phyloP scores from a whole-genome alignment of 139 green algal species.

The Dunaliella sp. region DNA sequence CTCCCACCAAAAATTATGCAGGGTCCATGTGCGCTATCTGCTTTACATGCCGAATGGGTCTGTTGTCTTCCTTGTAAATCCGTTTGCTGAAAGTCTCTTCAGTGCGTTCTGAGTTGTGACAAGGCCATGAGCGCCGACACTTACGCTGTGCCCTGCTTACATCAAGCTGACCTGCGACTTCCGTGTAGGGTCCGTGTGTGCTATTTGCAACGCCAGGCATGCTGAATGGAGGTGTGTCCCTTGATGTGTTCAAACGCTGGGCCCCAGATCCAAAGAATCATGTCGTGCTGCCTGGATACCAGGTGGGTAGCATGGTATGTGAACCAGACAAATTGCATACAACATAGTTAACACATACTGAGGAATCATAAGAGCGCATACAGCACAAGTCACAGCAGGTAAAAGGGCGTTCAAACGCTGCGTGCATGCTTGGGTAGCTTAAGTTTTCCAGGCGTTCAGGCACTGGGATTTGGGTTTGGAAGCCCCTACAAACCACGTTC shows the following conservation, averaged over 20 bases:
- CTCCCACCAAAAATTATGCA: no score
- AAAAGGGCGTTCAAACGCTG: background rate
- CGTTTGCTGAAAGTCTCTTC: no score
- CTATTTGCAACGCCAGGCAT: constrained; percentile 80
- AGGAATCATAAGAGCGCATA: no score
- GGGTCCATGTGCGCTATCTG: no score
- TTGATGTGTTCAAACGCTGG: constrained; percentile 74
- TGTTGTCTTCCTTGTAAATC: no score
- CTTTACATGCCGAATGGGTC: no score
- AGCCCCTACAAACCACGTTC: no score
- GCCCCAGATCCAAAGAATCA: constrained; percentile 55
- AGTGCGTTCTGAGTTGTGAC: no score
- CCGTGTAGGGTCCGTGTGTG: constrained; percentile 52
- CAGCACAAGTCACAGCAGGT: background rate
- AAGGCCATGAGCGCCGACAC: no score
- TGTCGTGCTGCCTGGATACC: constrained; percentile 68
- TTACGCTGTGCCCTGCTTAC: no score
- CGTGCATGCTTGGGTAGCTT: background rate
- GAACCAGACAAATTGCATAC: background rate
- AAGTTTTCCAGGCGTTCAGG: background rate
- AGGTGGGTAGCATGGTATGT: constrained; percentile 21
- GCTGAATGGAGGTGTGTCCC: constrained; percentile 61
- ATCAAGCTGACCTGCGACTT: no score
- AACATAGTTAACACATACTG: background rate
- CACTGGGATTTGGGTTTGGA: background rate